Evolutionary conservation across 106 monocot genomes (phyloP).

Genomic region (Apostasia shenzhenica): DNA sequence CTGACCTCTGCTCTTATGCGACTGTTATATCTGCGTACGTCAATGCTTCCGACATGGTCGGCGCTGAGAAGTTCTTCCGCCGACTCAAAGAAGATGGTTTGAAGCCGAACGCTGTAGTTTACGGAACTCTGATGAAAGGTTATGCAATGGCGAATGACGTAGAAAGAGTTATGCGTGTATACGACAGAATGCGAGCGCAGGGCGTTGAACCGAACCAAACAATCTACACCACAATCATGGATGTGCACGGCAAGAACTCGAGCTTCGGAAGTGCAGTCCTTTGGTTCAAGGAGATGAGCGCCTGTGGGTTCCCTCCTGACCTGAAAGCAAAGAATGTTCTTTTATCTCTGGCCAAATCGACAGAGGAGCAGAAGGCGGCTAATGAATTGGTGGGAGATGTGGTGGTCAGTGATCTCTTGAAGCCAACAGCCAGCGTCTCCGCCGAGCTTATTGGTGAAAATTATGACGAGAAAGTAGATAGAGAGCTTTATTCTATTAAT

Average conservation of each 20-base stretch:
- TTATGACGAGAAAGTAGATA: not conserved
- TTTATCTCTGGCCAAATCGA: slow-evolving; percentile 63
- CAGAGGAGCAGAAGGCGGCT: slow-evolving; percentile 66
- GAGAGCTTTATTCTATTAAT: not conserved
- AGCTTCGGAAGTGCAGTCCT: slow-evolving; percentile 74
- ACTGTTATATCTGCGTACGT: slow-evolving; percentile 91
- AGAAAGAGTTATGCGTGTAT: slow-evolving; percentile 71
- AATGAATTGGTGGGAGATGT: slow-evolving; percentile 52
- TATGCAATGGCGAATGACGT: slow-evolving; percentile 75
- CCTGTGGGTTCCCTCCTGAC: slow-evolving; percentile 66
- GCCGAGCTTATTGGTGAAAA: slow-evolving; percentile 3
- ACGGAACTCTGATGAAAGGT: slow-evolving; percentile 94
- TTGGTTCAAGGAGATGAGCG: slow-evolving; percentile 89
- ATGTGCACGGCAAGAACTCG: slow-evolving; percentile 76
- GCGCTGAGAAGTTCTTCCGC: slow-evolving; percentile 89
- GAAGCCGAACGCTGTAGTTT: slow-evolving; percentile 73
- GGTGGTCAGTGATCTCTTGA: not conserved
- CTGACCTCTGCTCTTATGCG: slow-evolving; percentile 86
- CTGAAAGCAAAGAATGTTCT: slow-evolving; percentile 89
- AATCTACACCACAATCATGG: slow-evolving; percentile 92
- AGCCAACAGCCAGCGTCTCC: not conserved
- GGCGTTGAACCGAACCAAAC: slow-evolving; percentile 85
- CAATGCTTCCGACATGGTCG: slow-evolving; percentile 87
- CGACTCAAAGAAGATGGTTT: slow-evolving; percentile 81
- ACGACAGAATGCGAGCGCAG: slow-evolving; percentile 70